Evolutionary conservation across 169 alveolate genomes (phyloP), one percentile per base, ranked within the genome.

Genomic region (Eimeria maxima): DNA sequence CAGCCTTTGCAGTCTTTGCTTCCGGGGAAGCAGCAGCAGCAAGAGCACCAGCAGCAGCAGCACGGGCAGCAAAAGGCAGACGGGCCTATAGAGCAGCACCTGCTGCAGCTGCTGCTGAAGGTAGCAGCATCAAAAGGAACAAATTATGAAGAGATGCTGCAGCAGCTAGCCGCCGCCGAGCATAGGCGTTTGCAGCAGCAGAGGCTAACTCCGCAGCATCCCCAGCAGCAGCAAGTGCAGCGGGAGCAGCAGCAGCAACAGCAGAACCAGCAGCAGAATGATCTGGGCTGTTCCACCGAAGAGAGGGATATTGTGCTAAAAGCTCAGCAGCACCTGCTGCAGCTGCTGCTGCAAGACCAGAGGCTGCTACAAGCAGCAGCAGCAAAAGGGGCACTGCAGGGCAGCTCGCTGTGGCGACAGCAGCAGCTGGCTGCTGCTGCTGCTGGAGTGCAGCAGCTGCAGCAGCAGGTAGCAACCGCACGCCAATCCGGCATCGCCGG

Each of bases 11-110:
- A 74, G 55, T 7, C n/a, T n/a, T n/a, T n/a, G n/a, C n/a, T n/a
- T n/a, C n/a, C n/a, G n/a, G n/a, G n/a, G n/a, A n/a, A 74, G 13
- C 86, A 27, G 86, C 45, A 74, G 57, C 57, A 33, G 33, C 86
- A 74, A 11, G 57, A 74, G 86, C 86, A 74, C 57, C 55, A 74
- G 55, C 86, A 74, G 86, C 86, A 78, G 60, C 67, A 45, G 89
- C 89, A 78, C 67, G 42, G n/a, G 22, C 60, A 42, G 29, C 38
- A 63, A 4, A 53, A 47, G 89, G 33, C 20, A 20, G 57, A 20
- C 24, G 60, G n/a, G 1, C 13, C 10, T 18, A 18, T 45, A 33
- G 18, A 78, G 45, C 47, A 45, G 89, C 89, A 45, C 42, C 89
- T 78, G 42, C 67, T 47, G 89, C 65, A 24, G 86, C 86, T 74